Conservation (phyloP, 495 filamentous ascomycete species). For the Hyaloscypha finlandica region DNA sequence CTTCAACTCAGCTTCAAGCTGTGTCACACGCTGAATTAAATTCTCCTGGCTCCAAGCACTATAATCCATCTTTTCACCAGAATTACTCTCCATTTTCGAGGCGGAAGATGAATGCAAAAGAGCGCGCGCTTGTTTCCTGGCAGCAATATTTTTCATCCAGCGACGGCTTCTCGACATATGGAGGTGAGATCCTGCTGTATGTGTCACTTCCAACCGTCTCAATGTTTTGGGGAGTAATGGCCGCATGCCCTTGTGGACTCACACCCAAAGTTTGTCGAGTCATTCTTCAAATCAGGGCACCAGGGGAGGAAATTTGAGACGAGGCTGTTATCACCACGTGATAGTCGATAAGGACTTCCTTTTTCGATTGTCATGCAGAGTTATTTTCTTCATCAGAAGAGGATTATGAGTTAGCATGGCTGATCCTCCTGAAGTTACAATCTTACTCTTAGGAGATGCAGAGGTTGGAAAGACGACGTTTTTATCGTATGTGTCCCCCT, state of each 20-base stretch:
- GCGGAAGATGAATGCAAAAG: neutral
- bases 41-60: constrained; percentile 63
- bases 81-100: constrained; percentile 14
- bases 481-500: constrained; percentile 66
- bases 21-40: constrained; percentile 64
- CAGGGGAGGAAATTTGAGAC: neutral
- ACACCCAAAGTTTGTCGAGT: neutral
- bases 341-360: constrained; percentile 14
- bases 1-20: constrained; percentile 64
- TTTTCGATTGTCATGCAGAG: neutral
- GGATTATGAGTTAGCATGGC: constrained; percentile 14
- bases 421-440: constrained; percentile 51
- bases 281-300: neutral
- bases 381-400: constrained; percentile 9
- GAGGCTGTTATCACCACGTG: constrained; percentile 28
- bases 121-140: constrained; percentile 20
- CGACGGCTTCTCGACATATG: constrained; percentile 19
- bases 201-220: constrained; percentile 7
- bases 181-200: neutral
- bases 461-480: constrained; percentile 87
- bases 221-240: neutral
- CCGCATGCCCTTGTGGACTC: constrained; percentile 15
- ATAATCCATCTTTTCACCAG: constrained; percentile 31
- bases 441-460: constrained; percentile 79
- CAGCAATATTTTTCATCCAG: constrained; percentile 13